Conservation (phyloP, 495 filamentous ascomycete genomes). For the Xylaria nigripes region DNA sequence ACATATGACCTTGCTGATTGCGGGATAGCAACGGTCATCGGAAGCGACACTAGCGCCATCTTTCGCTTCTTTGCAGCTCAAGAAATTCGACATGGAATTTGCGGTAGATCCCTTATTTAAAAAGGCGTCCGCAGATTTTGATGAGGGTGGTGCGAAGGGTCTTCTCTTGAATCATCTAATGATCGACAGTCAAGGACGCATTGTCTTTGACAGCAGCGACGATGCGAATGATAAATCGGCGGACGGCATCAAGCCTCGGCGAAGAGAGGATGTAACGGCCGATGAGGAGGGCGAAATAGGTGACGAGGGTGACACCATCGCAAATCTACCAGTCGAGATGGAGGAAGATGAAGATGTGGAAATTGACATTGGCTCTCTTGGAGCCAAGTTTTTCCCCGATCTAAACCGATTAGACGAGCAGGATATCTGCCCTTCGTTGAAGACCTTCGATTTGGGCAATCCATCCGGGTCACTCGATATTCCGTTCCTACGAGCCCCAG, state of each 20-base stretch:
- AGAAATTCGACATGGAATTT: constrained; percentile 96
- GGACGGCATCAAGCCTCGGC: constrained; percentile 32
- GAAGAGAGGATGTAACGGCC: constrained; percentile 35
- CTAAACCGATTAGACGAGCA: constrained; percentile 67
- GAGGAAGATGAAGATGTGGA: constrained; percentile 53
- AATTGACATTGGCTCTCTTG: constrained; percentile 69
- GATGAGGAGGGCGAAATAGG: constrained; percentile 44
- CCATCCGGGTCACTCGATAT: constrained; percentile 77
- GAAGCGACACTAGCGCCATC: constrained; percentile 86
- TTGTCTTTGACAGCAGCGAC: constrained; percentile 97
- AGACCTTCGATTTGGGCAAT: constrained; percentile 84
- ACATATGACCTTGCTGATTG: constrained; percentile 26
- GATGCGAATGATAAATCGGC: constrained; percentile 60
- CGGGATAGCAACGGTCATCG: constrained; percentile 58
- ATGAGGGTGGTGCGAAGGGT: constrained; percentile 96
- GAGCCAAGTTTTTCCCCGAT: constrained; percentile 78
- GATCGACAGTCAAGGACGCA: constrained; percentile 83
- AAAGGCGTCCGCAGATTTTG: constrained; percentile 95
- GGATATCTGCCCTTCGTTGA: constrained; percentile 91
- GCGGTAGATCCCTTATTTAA: constrained; percentile 97
- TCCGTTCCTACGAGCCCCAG: constrained; percentile 81
- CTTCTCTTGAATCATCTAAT: constrained; percentile 89
- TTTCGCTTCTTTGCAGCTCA: constrained; percentile 80
- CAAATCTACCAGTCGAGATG: constrained; percentile 34
- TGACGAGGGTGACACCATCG: constrained; percentile 30